Evolutionary conservation across 2,329 filamentous ascomycete species (phyloP).

Genomic region (Colletotrichum sp.): DNA sequence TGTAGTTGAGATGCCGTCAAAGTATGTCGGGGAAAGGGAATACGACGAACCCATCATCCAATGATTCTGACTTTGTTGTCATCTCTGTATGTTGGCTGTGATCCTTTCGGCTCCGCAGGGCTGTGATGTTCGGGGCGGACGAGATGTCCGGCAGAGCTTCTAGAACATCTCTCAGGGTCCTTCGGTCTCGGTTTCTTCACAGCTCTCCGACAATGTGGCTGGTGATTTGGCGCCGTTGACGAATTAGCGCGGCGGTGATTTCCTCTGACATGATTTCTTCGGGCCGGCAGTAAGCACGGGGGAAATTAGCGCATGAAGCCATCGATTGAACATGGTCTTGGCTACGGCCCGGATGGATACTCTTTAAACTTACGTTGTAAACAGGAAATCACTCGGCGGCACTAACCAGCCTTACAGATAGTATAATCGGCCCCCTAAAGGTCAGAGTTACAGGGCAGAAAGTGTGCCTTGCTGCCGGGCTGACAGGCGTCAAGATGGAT

Average conservation of each 20-base stretch:
- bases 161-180: not conserved
- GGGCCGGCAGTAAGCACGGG: not conserved
- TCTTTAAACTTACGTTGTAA: not conserved
- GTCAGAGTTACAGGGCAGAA: not conserved
- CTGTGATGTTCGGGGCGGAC: not conserved
- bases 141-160: not conserved
- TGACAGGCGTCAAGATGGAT: not conserved
- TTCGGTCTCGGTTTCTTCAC: conserved; percentile 4
- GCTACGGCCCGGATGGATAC: not conserved
- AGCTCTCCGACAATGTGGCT: not conserved
- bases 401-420: not conserved
- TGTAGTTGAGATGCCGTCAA: not conserved
- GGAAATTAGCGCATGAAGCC: not conserved
- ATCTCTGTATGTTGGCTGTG: not conserved
- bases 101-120: not conserved
- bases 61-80: not conserved
- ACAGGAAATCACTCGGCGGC: not conserved
- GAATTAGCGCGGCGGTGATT: not conserved
- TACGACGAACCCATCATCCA: not conserved
- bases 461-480: conserved; percentile 3
- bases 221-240: not conserved
- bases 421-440: not conserved
- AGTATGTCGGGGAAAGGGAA: not conserved
- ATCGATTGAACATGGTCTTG: not conserved
- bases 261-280: not conserved